Evolutionary conservation across 768 basidiomycete genomes (phyloP), one percentile per base, ranked within the genome.

Genomic region (Amanita muscaria): DNA sequence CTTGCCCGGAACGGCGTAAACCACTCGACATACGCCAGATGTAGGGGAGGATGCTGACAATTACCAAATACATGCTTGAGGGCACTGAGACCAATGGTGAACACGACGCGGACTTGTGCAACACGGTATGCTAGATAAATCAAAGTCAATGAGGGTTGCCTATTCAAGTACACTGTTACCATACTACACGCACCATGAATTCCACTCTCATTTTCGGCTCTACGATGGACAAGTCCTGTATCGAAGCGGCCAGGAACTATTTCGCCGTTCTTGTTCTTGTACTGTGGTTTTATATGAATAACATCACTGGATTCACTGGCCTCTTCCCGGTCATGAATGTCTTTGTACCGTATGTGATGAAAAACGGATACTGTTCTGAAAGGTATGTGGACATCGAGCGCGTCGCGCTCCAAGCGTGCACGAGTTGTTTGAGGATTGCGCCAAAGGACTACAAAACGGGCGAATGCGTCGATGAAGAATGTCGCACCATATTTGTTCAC

Each of bases 21-120:
- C n/a, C n/a, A n/a, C n/a, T n/a, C n/a, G n/a, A n/a, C n/a, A n/a
- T 8, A 53, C 49, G 42, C 53, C 60, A 55, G 58, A 59, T 41
- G n/a, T 62, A 56, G 5, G 61, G 49, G 33, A n/a, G 33, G 5
- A 34, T 16, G 6, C 18, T 12, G 14, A 34, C 14, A 34, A 16
- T 12, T 34, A 16, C 33, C 6, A n/a, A n/a, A n/a, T n/a, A n/a
- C n/a, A n/a, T n/a, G n/a, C n/a, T n/a, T n/a, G n/a, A n/a, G n/a
- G n/a, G n/a, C n/a, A n/a, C n/a, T n/a, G n/a, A n/a, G n/a, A n/a
- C n/a, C n/a, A n/a, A n/a, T n/a, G n/a, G n/a, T n/a, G n/a, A n/a
- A n/a, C n/a, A n/a, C n/a, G n/a, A n/a, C n/a, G n/a, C n/a, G n/a
- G n/a, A n/a, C n/a, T n/a, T n/a, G n/a, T n/a, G n/a, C n/a, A n/a